Evolutionary conservation across 2,329 filamentous ascomycete species (phyloP).

Genomic region (Nakataea oryzae): DNA sequence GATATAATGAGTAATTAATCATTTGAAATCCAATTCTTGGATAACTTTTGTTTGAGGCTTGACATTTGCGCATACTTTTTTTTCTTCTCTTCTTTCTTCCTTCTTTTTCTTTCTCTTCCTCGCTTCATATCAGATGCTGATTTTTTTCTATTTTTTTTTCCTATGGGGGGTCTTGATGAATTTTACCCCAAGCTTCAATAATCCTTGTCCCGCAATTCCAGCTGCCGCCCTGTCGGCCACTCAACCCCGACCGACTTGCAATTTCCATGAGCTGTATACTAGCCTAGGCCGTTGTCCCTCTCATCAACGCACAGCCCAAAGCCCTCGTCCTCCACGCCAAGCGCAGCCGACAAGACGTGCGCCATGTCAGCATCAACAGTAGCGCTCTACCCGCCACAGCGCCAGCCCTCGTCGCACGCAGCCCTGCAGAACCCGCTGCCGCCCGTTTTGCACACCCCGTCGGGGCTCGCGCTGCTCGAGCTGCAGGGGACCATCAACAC

Average conservation of each 20-base stretch:
- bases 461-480: slow-evolving; percentile 81
- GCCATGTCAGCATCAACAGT: slow-evolving; percentile 20
- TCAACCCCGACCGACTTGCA: too few species aligned
- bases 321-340: too few species aligned
- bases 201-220: background rate
- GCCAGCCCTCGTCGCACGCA: slow-evolving; percentile 5
- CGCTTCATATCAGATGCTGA: too few species aligned
- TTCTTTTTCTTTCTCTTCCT: too few species aligned
- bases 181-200: background rate
- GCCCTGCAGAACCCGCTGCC: slow-evolving; percentile 52
- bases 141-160: too few species aligned
- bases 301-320: too few species aligned
- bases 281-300: too few species aligned
- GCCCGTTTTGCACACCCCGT: slow-evolving; percentile 74
- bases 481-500: slow-evolving; percentile 87
- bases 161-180: too few species aligned
- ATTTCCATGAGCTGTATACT: too few species aligned
- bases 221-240: background rate
- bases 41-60: background rate
- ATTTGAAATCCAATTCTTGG: background rate
- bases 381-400: slow-evolving; percentile 27
- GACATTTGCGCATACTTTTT: background rate
- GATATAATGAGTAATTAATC: background rate
- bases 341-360: too few species aligned
- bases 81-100: background rate